phyloP scores from a whole-genome alignment of 1,139 yeast genomes.

The Taphrina communis region DNA sequence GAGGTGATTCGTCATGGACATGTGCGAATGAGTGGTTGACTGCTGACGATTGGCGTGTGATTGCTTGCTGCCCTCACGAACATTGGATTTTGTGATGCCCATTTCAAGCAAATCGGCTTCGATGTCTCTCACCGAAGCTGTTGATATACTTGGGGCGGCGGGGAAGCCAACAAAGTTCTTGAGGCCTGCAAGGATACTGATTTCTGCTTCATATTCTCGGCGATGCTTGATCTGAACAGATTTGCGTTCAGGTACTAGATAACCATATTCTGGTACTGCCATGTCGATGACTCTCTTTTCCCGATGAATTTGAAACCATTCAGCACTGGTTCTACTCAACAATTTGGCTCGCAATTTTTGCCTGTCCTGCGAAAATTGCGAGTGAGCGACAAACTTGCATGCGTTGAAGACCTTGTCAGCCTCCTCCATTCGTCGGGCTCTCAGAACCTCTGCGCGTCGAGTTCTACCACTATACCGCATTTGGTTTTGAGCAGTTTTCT shows the following conservation, averaged over 20 bases:
- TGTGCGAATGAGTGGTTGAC: not conserved
- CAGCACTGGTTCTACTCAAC: constrained; percentile 75
- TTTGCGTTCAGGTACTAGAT: constrained; percentile 50
- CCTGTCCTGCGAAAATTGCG: constrained; percentile 72
- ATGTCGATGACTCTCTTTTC: constrained; percentile 87
- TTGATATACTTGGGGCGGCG: constrained; percentile 60
- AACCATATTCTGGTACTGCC: constrained; percentile 60
- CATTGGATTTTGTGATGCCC: constrained; percentile 19
- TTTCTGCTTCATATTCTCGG: constrained; percentile 61
- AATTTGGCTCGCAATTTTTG: constrained; percentile 71
- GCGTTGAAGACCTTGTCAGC: constrained; percentile 79
- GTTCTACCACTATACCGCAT: constrained; percentile 74
- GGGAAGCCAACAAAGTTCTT: constrained; percentile 68
- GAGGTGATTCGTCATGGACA: constrained; percentile 3
- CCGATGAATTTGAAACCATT: constrained; percentile 90
- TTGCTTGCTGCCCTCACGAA: constrained; percentile 1
- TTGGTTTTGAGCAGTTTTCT: constrained; percentile 59
- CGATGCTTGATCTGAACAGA: constrained; percentile 61
- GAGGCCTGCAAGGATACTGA: constrained; percentile 64
- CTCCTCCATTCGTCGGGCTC: constrained; percentile 70
- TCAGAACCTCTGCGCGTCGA: constrained; percentile 73
- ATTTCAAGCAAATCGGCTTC: constrained; percentile 54
- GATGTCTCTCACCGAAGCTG: constrained; percentile 60
- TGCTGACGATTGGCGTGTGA: constrained; percentile 2
- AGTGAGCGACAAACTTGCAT: constrained; percentile 78